Conservation (phyloP, 208 protist genomes). For the Leishmania lainsoni region DNA sequence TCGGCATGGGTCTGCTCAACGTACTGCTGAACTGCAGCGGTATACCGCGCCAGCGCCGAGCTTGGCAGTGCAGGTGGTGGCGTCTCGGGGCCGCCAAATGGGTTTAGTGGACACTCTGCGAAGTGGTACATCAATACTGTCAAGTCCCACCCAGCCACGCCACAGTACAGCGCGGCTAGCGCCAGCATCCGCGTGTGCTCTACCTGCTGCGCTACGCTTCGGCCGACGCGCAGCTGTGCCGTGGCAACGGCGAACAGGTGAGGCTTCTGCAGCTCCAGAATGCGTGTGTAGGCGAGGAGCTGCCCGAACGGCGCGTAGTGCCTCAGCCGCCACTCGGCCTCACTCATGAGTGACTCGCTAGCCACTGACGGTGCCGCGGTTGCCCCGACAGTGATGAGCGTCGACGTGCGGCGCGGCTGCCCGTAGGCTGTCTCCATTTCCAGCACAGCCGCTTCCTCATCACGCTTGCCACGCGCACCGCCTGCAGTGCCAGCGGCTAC, state of each 20-base stretch:
- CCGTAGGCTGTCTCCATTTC: conserved; percentile 18
- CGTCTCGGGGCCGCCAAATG: conserved; percentile 11
- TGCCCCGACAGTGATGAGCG: neutral
- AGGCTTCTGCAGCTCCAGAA: conserved; percentile 44
- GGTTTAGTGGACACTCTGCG: conserved; percentile 25
- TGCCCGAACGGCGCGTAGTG: conserved; percentile 70
- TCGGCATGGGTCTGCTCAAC: conserved; percentile 31
- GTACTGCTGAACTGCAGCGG: conserved; percentile 47
- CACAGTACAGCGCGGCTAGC: conserved; percentile 42
- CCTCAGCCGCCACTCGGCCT: conserved; percentile 53
- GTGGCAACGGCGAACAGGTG: conserved; percentile 63
- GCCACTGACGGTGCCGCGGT: neutral
- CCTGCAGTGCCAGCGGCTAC: neutral
- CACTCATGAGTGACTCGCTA: conserved; percentile 16
- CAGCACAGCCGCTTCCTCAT: conserved; percentile 25
- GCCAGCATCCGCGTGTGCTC: conserved; percentile 55
- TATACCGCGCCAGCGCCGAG: conserved; percentile 43
- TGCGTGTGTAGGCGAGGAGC: conserved; percentile 41
- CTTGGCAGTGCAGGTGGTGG: conserved; percentile 13
- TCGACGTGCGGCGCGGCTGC: conserved; percentile 4
- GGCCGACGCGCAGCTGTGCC: conserved; percentile 61
- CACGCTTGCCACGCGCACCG: conserved; percentile 12
- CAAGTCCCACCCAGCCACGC: conserved; percentile 33
- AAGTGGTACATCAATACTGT: conserved; percentile 67
- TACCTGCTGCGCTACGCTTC: conserved; percentile 39